phyloP scores from a whole-genome alignment of 352 stramenopile species.

The Elongisporangium prolatum region DNA sequence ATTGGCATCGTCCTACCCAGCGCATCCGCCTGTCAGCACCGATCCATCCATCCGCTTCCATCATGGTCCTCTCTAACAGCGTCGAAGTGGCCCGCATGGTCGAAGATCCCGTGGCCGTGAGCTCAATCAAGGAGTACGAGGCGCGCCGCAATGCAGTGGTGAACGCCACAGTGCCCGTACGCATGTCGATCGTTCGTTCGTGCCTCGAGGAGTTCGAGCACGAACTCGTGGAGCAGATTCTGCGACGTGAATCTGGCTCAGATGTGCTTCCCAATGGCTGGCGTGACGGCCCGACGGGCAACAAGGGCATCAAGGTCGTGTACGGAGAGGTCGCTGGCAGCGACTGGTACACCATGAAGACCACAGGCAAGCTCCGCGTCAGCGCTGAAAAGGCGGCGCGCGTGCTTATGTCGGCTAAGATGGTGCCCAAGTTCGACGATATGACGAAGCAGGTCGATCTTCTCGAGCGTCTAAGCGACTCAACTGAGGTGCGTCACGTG shows the following conservation, averaged over 20 bases:
- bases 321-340: constrained; percentile 61
- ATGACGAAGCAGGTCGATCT: constrained; percentile 70
- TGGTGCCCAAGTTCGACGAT: constrained; percentile 75
- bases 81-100: constrained; percentile 41
- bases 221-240: constrained; percentile 44
- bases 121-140: constrained; percentile 17
- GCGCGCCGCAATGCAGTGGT: no score
- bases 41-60: neutral
- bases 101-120: constrained; percentile 28
- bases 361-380: constrained; percentile 49
- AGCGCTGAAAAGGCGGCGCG: constrained; percentile 42
- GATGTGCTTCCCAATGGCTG: constrained; percentile 66
- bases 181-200: constrained; percentile 38
- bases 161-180: constrained; percentile 24
- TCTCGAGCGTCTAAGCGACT: constrained; percentile 58
- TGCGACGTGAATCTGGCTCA: constrained; percentile 46
- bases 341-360: constrained; percentile 76
- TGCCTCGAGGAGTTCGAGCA: constrained; percentile 50
- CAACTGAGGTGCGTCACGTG: constrained; percentile 57
- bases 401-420: constrained; percentile 45
- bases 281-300: constrained; percentile 53
- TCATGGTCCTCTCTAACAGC: constrained; percentile 47
- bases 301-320: constrained; percentile 63
- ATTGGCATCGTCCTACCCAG: no score
- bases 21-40: no score